A percentile compares a stretch with the other conserved stretches of the same genome.
Evolutionary conservation across 75 land plant species (phyloP).

Genomic region (Selaginella moellendorffii): DNA sequence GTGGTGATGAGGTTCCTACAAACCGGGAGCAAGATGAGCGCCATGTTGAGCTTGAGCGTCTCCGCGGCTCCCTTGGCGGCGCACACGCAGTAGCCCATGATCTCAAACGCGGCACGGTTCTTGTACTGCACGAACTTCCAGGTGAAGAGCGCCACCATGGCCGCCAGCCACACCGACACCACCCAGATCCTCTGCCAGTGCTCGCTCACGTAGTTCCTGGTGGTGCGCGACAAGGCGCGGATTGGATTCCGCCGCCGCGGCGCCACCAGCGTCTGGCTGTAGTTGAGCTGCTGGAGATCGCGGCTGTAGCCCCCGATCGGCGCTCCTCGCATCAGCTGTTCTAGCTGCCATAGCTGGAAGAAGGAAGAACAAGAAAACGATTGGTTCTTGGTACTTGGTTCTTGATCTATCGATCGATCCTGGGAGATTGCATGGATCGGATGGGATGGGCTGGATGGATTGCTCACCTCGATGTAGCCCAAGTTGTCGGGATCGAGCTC

Average conservation of each 20-base stretch:
- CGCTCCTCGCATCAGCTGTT: slow-evolving; percentile 38
- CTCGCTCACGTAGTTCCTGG: slow-evolving; percentile 45
- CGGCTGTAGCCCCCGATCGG: slow-evolving; percentile 25
- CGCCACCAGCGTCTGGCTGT: slow-evolving; percentile 39
- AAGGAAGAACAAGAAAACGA: neutral
- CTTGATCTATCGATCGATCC: no score
- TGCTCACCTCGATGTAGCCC: neutral
- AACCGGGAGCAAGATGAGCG: slow-evolving; percentile 82
- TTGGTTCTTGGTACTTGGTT: no score
- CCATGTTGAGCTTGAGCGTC: slow-evolving; percentile 98
- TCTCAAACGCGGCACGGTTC: slow-evolving; percentile 34
- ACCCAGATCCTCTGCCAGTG: slow-evolving; percentile 90
- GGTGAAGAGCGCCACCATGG: slow-evolving; percentile 60
- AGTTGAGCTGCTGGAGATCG: slow-evolving; percentile 5
- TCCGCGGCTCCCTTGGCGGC: slow-evolving; percentile 96
- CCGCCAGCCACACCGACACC: slow-evolving; percentile 45
- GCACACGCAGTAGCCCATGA: slow-evolving; percentile 80
- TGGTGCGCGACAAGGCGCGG: neutral
- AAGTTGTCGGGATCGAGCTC: neutral
- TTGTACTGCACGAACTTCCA: slow-evolving; percentile 94
- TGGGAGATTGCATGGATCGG: no score
- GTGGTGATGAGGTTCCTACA: slow-evolving; percentile 82
- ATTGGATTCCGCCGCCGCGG: slow-evolving; percentile 31
- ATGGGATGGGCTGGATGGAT: neutral
- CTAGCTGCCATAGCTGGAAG: slow-evolving; percentile 60